Evolutionary conservation across 306 rosid genomes (phyloP), one percentile per base, ranked within the genome.

Genomic region (Cucumis melo): DNA sequence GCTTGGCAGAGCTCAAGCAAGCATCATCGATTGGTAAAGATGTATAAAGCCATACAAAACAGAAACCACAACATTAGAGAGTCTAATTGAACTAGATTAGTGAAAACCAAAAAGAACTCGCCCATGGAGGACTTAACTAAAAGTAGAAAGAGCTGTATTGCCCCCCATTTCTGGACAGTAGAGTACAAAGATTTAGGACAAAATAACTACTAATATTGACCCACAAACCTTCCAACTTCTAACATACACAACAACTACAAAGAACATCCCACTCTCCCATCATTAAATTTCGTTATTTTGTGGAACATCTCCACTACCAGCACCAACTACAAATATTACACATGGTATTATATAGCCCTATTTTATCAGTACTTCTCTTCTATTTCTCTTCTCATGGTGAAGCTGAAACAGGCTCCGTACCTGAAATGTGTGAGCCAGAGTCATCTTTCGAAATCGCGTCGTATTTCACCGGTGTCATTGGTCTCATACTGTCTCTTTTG

Each of bases 361-460:
- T 76, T 32, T 32, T 32, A 32, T 62, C 13, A 19, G 78, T 58
- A 54, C 65, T 20, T 74, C 27, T 39, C n/a, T 41, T 34, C 51
- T 36, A 41, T 51, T 41, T 34, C 51, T 36, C 23, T 51, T 75
- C 68, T 83, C 82, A 94, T 75, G 96, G 96, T 51, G 98, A 90
- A 77, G 84, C 81, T 1, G 92, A 87, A 85, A 79, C 67, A 8
- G 91, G 83, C 46, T 94, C 97, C 10, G 88, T 74, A 62, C 93
- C 97, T 36, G 97, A 91, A 83, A 87, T 80, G 11, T 90, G 93
- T 50, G 97, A 94, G 27, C 85, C 89, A 39, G 84, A 90, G 73
- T 94, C 98, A 32, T 90, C 98, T 84, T 94, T 94, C 10, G 96
- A 85, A 38, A 94, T 81, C 14, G 97, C 90, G n/a, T 90, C 96